phyloP scores from a whole-genome alignment of 495 filamentous ascomycete species.

The Tirmania nivea region DNA sequence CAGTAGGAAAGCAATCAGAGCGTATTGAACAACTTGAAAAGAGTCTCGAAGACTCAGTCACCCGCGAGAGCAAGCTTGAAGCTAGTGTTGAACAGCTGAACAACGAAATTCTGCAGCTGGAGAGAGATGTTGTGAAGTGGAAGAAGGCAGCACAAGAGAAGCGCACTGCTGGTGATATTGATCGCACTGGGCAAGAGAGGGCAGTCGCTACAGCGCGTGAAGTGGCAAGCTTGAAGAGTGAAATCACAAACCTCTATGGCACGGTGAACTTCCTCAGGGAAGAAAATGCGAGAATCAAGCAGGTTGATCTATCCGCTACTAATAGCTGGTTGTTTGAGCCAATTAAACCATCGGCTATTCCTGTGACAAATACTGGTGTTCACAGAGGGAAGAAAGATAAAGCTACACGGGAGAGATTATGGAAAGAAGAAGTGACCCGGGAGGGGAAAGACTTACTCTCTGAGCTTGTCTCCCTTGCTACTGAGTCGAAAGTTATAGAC shows the following conservation, averaged over 20 bases:
- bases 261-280: constrained; percentile 60
- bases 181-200: constrained; percentile 30
- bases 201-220: constrained; percentile 50
- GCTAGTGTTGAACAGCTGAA: constrained; percentile 22
- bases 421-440: constrained; percentile 34
- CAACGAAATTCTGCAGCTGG: constrained; percentile 22
- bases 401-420: constrained; percentile 30
- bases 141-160: constrained; percentile 48
- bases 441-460: constrained; percentile 50
- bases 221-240: constrained; percentile 47
- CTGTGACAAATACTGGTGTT: background rate
- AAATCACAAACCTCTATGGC: constrained; percentile 48
- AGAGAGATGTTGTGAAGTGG: constrained; percentile 40
- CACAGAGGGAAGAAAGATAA: background rate
- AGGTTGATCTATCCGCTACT: constrained; percentile 36
- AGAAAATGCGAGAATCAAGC: constrained; percentile 45
- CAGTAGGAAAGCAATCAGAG: constrained; percentile 47
- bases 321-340: constrained; percentile 45
- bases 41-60: background rate
- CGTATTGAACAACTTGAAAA: constrained; percentile 42
- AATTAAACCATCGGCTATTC: constrained; percentile 31
- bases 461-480: constrained; percentile 47
- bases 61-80: constrained; percentile 18
- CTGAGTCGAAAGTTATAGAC: constrained; percentile 36
- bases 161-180: constrained; percentile 31